Base-by-base conservation (phyloP, 2,329 filamentous ascomycete genomes). In the Cylindrodendrum hubeiense region DNA sequence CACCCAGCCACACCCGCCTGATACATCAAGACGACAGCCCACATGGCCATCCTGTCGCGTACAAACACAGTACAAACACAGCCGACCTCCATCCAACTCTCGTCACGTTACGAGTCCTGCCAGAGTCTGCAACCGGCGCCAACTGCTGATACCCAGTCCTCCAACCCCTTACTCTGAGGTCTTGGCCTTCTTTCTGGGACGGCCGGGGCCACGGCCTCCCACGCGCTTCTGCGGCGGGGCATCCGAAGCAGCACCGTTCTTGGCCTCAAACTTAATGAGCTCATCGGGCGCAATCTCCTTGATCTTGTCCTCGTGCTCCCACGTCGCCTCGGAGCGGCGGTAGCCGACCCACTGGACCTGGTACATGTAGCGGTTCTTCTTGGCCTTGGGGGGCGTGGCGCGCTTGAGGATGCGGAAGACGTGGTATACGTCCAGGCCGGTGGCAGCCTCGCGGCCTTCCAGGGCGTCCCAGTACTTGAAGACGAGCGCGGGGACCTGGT, bases 281-380 rank as follows among this genome's bases (percentile, higher is more conserved):
- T 73, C 72, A 2, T 60, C 68, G 1, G 72, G 73, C 1, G 73
- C 72, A 39, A 75, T 73, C 47, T 63, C 52, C 30, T 62, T 63
- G 10, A 75, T 57, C 60, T 73, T 71, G 9, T 57, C 46, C 17
- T 74, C 71, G 37, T 70, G 63, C 67, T 75, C 73, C 63, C 60
- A 68, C 21, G 72, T 71, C 5, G 71, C 69, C n/a, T 74, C 71
- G 21, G 49, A 49, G 24, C 52, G 67, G 22, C 70, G 67, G 57
- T 75, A 75, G 1, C 73, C 73, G 26, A 74, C 71, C 73, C 73
- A 75, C 54, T 75, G 73, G 1, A 75, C 71, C 54, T 74, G 57
- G 34, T 73, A 74, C 66, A 69, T 71, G 52, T 61, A 68, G 43
- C 66, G 59, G 10, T 58, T 33, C 26, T 62, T 63, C 58, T 71